A percentile compares a stretch with the other conserved stretches of the same genome.
phyloP scores from a whole-genome alignment of 441 rosid species.

The Lepidium campestre region DNA sequence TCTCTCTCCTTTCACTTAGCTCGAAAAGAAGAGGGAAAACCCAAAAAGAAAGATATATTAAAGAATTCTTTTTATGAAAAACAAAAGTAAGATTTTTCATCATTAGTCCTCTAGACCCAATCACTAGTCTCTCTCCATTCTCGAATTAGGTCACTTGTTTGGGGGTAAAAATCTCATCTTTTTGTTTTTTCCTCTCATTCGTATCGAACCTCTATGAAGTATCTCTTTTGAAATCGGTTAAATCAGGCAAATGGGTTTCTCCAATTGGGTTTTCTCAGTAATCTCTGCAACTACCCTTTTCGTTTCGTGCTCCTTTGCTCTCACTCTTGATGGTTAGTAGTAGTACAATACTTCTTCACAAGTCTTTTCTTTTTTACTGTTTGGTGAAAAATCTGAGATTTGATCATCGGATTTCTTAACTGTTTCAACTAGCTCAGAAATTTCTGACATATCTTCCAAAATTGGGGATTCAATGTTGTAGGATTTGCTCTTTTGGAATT shows the following conservation, averaged over 20 bases:
- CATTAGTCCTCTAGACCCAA: slow-evolving; percentile 19
- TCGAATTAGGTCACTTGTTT: slow-evolving; percentile 11
- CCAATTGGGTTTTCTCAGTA: slow-evolving; percentile 3
- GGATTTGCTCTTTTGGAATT: slow-evolving; percentile 74
- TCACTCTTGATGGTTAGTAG: slow-evolving; percentile 32
- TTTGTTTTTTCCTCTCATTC: background rate
- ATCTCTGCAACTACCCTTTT: slow-evolving; percentile 17
- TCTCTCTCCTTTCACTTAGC: slow-evolving; percentile 29
- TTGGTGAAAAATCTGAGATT: slow-evolving; percentile 23
- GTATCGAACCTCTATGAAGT: background rate
- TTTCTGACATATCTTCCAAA: background rate
- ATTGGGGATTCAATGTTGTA: slow-evolving; percentile 23
- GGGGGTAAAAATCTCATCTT: background rate
- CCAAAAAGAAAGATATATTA: background rate
- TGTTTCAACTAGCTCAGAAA: background rate
- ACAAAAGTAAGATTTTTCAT: slow-evolving; percentile 25
- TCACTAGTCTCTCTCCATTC: slow-evolving; percentile 14
- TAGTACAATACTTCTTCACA: background rate
- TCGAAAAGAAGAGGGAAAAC: slow-evolving; percentile 24
- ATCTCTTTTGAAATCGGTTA: background rate
- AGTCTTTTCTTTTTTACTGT: background rate
- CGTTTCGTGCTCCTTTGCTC: slow-evolving; percentile 20
- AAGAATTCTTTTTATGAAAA: slow-evolving; percentile 20
- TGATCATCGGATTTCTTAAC: background rate
- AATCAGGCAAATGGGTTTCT: slow-evolving; percentile 9